Base-by-base conservation (phyloP, 192 early-diverging fungal species). In the Coemansia sp. region DNA sequence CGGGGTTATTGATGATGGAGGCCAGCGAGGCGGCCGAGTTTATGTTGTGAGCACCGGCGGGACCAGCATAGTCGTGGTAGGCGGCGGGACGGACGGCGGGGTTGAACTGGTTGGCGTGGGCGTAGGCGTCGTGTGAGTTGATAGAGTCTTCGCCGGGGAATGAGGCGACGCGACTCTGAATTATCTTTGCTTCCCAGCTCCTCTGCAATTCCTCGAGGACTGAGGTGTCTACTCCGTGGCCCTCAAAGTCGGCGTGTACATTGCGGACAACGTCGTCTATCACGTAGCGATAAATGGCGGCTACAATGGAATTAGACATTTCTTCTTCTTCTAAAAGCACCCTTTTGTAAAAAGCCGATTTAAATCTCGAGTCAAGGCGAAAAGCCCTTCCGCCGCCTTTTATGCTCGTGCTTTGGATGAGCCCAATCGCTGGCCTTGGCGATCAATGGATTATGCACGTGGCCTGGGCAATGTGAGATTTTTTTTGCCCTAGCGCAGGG, bases 251-350 rank as follows among this genome's bases (percentile, higher is more conserved):
- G 13, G 84, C 83, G 39, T 88, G 87, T 25, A 94, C 89, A 68
- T 95, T 91, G 58, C 88, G 85, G 63, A 95, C 92, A 48, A 99
- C 96, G 65, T 99, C 94, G 79, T 93, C 89, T 66, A 99, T 96
- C 42, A 99, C 91, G 69, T 88, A 89, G 38, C 86, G 84, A 77
- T 99, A 99, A 45, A 92, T 76, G 72, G 73, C 66, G 11, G 79
- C 79, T 13, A 82, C 79, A 67, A 82, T 75, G 10, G 79, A 69
- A 41, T 82, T 82, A 23, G 79, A 82, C 79, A 82, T 81, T 63
- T 18, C 45, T n/a, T n/a, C n/a, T n/a, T n/a, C 8, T 28, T 59
- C 21, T 21, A 56, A 38, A 65, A 57, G 13, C 21, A 12, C 13
- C 36, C 39, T 56, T 26, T 65, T 65, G 14, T 0, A 31, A 31